Base-by-base conservation (phyloP, 148 eudicot species). In the Hydrangea macrophylla region DNA sequence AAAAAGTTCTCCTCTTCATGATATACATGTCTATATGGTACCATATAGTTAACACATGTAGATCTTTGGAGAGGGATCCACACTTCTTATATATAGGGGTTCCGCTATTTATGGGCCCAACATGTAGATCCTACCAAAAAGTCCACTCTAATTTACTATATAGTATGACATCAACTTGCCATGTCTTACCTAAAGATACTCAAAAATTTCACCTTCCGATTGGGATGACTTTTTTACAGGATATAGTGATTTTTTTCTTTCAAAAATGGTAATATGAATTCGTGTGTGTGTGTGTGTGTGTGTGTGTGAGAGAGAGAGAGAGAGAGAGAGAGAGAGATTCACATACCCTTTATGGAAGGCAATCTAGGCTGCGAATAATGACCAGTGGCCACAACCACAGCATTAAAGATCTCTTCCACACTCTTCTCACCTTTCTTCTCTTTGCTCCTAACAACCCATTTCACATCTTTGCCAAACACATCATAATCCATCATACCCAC, bases 341-440 rank as follows among this genome's bases (percentile, higher is more conserved):
- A 62, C 57, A 32, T 64, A 89, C 92, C 96, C 83, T 82, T 79
- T 33, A 90, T 87, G 58, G 51, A 51, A 17, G 96, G 96, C 86
- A 90, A 60, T 74, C 86, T 76, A 60, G 92, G 96, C 17, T 85
- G 77, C 64, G 92, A 87, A 54, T 90, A 90, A 62, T 90, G 92
- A 7, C 96, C 96, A 25, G 90, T 77, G 73, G 96, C 96, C 20
- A 90, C 90, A 64, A 87, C 86, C 82, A 90, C 90, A 44, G 96
- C 96, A 59, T 90, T 90, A 66, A 75, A 90, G 22, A 85, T 88
- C 77, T 90, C 96, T 20, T 87, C 92, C 75, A 78, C 82, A 81
- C 72, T 73, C 71, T 60, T 63, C 60, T 69, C 77, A 54, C 67
- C 18, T 27, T 62, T 68, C 8, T 60, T 71, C 53, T 76, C 90